These are phyloP conservation scores for Obba rivulosa DNA, from an alignment of 768 basidiomycete genomes.

Conservation along the genomic window DNA sequence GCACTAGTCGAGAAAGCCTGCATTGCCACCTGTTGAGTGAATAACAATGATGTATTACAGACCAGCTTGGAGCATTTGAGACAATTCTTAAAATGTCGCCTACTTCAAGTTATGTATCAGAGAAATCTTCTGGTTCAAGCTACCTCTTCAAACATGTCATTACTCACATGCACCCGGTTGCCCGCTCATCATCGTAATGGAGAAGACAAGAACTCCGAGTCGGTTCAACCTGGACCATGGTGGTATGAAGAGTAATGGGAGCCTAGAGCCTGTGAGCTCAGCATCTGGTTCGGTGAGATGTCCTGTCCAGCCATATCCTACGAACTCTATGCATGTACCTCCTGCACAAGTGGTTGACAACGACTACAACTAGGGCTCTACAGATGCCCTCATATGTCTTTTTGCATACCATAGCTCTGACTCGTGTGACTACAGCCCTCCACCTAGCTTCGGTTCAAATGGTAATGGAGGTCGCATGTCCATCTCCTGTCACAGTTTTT, in stretches of 20 bases:
- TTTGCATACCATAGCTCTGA: constrained; percentile 21
- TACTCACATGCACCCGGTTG: no score
- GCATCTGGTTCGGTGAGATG: constrained; percentile 55
- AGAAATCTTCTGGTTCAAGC: no score
- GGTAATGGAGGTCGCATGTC: constrained; percentile 1
- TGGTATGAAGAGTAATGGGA: constrained; percentile 34
- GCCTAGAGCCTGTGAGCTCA: constrained; percentile 64
- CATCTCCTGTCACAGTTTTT: no score
- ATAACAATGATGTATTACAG: no score
- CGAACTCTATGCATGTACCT: constrained; percentile 50
- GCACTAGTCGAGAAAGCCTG: no score
- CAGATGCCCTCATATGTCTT: constrained; percentile 78
- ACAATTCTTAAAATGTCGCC: no score
- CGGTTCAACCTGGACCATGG: constrained; percentile 18
- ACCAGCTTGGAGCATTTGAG: no score
- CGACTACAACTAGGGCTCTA: constrained; percentile 91
- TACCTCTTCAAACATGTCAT: no score
- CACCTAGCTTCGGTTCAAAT: neutral
- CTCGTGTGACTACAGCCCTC: constrained; percentile 11
- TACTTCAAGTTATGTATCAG: no score
- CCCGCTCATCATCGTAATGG: constrained; percentile 35
- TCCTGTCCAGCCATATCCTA: constrained; percentile 71
- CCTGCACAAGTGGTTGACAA: constrained; percentile 77
- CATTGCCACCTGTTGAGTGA: no score
- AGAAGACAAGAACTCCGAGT: constrained; percentile 46